Evolutionary conservation across 2,329 filamentous ascomycete species (phyloP).

Genomic region (Knoxdaviesia proteae): DNA sequence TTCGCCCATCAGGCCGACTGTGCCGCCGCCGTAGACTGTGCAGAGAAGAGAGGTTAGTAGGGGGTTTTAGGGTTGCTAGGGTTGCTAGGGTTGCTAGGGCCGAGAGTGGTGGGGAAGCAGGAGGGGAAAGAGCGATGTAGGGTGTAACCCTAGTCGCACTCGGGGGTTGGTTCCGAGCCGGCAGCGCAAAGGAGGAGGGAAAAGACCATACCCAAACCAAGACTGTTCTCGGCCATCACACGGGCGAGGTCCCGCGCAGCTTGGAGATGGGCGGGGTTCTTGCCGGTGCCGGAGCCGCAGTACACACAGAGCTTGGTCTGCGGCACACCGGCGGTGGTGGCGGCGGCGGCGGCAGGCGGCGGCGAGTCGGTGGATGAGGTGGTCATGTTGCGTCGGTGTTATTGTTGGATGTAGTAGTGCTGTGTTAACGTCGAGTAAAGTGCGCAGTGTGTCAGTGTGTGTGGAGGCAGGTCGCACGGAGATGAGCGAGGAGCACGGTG

Average conservation of each 20-base stretch:
- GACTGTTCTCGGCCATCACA: slow-evolving; percentile 54
- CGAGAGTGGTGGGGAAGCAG: neutral
- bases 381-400: neutral
- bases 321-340: slow-evolving; percentile 11
- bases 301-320: slow-evolving; percentile 72
- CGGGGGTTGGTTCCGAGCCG: neutral
- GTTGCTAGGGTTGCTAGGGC: slow-evolving; percentile 1
- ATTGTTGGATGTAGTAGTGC: no score
- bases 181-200: neutral
- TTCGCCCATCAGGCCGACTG: slow-evolving; percentile 88
- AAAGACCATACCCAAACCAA: slow-evolving; percentile 40
- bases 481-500: no score
- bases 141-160: no score
- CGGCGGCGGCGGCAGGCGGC: slow-evolving; percentile 3
- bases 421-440: no score
- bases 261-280: slow-evolving; percentile 51
- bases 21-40: slow-evolving; percentile 81
- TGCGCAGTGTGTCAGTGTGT: no score
- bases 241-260: slow-evolving; percentile 57
- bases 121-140: neutral
- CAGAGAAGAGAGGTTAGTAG: slow-evolving; percentile 2
- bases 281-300: slow-evolving; percentile 66
- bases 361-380: neutral
- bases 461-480: no score
- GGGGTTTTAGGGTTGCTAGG: neutral